Evolutionary conservation across 345 rosid genomes (phyloP).

Genomic region (Arabis hirsuta): DNA sequence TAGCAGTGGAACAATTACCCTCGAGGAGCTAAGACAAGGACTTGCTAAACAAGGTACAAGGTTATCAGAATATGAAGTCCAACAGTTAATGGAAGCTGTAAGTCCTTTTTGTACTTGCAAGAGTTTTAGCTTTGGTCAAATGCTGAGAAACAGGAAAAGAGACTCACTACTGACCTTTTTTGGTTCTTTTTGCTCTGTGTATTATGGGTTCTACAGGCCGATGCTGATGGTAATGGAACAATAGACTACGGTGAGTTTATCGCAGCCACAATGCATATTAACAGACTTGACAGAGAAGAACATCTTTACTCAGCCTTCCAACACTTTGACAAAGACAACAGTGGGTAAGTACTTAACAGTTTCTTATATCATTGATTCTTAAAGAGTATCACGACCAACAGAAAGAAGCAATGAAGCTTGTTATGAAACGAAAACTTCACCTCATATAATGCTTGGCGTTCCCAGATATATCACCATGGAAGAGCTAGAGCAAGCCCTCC

Average conservation of each 20-base stretch:
- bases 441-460: constrained; percentile 18
- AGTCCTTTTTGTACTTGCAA: constrained; percentile 27
- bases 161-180: background rate
- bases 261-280: constrained; percentile 67
- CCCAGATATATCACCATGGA: constrained; percentile 61
- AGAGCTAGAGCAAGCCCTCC: constrained; percentile 66
- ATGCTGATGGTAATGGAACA: constrained; percentile 62
- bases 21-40: constrained; percentile 66
- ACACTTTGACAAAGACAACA: constrained; percentile 77
- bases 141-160: constrained; percentile 3
- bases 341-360: constrained; percentile 55
- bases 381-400: background rate
- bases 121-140: constrained; percentile 26
- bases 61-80: constrained; percentile 60
- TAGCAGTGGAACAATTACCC: constrained; percentile 63
- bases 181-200: constrained; percentile 3
- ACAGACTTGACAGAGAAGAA: constrained; percentile 73
- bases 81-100: constrained; percentile 68
- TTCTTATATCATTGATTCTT: background rate
- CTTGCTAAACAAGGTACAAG: constrained; percentile 68
- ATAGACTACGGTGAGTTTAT: constrained; percentile 68
- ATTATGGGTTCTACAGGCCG: constrained; percentile 44
- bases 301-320: constrained; percentile 79
- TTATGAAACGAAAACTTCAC: background rate
- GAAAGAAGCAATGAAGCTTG: background rate